Conservation (phyloP, 208 protist species). For the Acanthamoeba pearcei region DNA sequence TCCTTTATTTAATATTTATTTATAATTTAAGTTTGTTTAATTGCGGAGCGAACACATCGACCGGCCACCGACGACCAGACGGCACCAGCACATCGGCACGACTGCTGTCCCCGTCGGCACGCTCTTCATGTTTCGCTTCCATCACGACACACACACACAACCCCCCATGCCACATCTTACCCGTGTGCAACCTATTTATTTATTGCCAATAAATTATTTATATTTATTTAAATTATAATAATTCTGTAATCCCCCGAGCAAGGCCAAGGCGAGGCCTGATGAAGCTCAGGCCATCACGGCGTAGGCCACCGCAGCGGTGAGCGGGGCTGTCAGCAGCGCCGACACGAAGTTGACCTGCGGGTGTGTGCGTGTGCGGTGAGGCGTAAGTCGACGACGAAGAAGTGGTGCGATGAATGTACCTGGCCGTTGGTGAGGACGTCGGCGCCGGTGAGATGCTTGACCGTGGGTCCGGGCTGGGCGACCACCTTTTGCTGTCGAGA, state of each 20-base stretch:
- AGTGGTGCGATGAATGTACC: conserved; percentile 59
- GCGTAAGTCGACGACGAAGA: background rate
- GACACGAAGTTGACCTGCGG: conserved; percentile 63
- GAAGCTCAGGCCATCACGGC: background rate
- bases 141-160: background rate
- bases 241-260: too few relatives aligned
- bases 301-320: conserved; percentile 17
- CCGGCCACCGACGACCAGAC: background rate
- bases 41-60: background rate
- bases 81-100: too few relatives aligned
- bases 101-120: background rate
- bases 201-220: conserved; percentile 59
- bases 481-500: conserved; percentile 59
- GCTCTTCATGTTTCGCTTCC: background rate
- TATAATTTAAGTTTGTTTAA: conserved; percentile 11
- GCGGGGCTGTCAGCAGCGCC: conserved; percentile 43
- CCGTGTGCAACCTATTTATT: conserved; percentile 38
- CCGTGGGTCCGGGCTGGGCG: background rate
- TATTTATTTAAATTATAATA: conserved; percentile 5
- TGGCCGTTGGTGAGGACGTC: conserved; percentile 80
- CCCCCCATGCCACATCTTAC: background rate
- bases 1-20: conserved; percentile 60
- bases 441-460: conserved; percentile 68
- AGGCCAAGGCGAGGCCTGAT: background rate
- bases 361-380: background rate